Evolutionary conservation across 768 basidiomycete species (phyloP).

Genomic region (Lepiota brunneoincarnata): DNA sequence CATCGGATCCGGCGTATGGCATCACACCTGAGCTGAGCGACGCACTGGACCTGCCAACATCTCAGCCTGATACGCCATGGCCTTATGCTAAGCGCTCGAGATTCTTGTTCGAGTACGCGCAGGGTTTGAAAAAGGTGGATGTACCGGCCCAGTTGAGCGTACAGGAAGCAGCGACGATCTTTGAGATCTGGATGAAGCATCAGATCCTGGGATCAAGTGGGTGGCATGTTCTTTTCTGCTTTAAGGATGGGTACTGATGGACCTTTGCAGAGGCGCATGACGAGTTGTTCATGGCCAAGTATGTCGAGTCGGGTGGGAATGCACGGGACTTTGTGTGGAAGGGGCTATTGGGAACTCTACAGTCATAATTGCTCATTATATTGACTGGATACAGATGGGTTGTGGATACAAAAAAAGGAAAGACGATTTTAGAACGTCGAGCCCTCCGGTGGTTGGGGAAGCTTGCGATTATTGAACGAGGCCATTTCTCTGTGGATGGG

Average conservation of each 20-base stretch:
- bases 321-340: constrained; percentile 64
- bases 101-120: constrained; percentile 48
- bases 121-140: constrained; percentile 38
- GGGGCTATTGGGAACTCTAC: background rate
- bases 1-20: constrained; percentile 55
- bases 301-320: constrained; percentile 76
- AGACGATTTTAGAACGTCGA: constrained; percentile 51
- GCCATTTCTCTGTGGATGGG: constrained; percentile 94
- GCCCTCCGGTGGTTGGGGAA: constrained; percentile 93
- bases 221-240: constrained; percentile 21
- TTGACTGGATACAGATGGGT: background rate
- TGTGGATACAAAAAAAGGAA: background rate
- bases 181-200: constrained; percentile 74
- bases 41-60: constrained; percentile 47
- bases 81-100: constrained; percentile 57
- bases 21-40: constrained; percentile 64
- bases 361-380: background rate
- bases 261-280: constrained; percentile 41
- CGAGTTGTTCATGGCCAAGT: constrained; percentile 76
- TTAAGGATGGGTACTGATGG: background rate
- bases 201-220: constrained; percentile 49
- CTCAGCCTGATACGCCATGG: constrained; percentile 17
- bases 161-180: constrained; percentile 70
- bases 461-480: constrained; percentile 84
- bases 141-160: constrained; percentile 58